Conservation (phyloP, 1,284 basidiomycete species). For the Microbotryum saponariae region DNA sequence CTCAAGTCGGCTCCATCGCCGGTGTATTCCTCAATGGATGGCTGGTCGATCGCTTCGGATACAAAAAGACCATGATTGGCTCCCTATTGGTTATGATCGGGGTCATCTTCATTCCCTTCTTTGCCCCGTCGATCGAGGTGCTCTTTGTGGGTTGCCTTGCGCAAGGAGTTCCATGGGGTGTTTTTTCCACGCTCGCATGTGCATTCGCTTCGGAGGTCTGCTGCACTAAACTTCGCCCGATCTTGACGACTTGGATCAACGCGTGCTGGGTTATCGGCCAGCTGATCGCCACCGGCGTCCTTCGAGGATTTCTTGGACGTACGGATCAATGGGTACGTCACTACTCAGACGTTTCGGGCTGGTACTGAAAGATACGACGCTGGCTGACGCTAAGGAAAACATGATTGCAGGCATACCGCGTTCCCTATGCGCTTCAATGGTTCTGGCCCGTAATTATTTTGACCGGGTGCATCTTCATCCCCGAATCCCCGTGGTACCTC, state of each 20-base stretch:
- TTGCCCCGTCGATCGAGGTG: conserved; percentile 41
- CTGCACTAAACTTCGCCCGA: conserved; percentile 44
- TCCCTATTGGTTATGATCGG: conserved; percentile 38
- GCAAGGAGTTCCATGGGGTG: conserved; percentile 39
- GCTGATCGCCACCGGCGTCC: conserved; percentile 44
- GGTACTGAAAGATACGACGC: too few species aligned
- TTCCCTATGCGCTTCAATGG: conserved; percentile 44
- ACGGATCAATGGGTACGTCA: too few species aligned
- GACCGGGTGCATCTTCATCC: conserved; percentile 39
- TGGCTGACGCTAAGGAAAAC: neutral
- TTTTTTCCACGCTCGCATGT: conserved; percentile 46
- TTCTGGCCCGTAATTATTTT: conserved; percentile 37
- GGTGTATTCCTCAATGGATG: conserved; percentile 43
- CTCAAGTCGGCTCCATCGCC: conserved; percentile 40
- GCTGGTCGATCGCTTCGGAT: conserved; percentile 41
- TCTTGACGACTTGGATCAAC: conserved; percentile 33
- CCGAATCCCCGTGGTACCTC: conserved; percentile 46
- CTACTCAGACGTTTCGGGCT: too few species aligned
- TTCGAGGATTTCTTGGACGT: conserved; percentile 28
- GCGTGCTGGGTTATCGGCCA: conserved; percentile 40
- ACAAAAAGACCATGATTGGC: conserved; percentile 37
- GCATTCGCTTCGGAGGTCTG: conserved; percentile 48
- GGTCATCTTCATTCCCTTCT: conserved; percentile 42
- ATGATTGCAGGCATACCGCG: conserved; percentile 38
- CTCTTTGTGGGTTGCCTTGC: conserved; percentile 39